Evolutionary conservation across 2,329 filamentous ascomycete genomes (phyloP), one percentile per base, ranked within the genome.

Genomic region (Cryphonectria carpinicola): DNA sequence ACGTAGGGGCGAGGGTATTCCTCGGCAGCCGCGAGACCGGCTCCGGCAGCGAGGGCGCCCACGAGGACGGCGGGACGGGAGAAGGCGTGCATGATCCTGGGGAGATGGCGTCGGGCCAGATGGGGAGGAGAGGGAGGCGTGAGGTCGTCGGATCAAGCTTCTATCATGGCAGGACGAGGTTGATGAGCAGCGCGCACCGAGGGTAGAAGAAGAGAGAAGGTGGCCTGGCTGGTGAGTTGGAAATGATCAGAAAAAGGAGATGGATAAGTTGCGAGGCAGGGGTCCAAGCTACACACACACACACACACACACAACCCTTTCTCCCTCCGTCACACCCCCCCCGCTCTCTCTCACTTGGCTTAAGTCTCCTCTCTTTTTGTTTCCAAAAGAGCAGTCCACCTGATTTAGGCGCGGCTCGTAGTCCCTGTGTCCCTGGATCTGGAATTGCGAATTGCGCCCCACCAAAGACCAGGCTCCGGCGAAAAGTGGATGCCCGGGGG

Each of bases 21-120:
- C 19, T 71, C 69, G 62, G 71, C 68, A n/a, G 66, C 69, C 61
- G 61, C 71, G 66, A 71, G 64, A 66, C 68, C 69, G 49, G 71
- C 71, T 67, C 68, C 69, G 54, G 65, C 62, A 63, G 65, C 63
- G 52, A 72, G 63, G 39, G 56, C 65, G 71, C 71, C 69, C 61
- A 71, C 49, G 43, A 69, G 25, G 17, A 68, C 66, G 68, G 68
- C 71, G 22, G 68, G 58, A 19, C 61, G 62, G 63, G 64, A 63
- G 35, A 66, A 52, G 62, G 60, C 62, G 43, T 22, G 66, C 71
- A 72, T 72, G 49, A 14, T 68, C 25, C 37, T 19, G 58, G 32
- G 49, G 28, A 28, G 39, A 52, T 22, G 62, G 41, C 22, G 25
- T 52, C 41, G 52, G 25, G 32, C 28, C 60, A 46, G 62, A 39